phyloP scores from a whole-genome alignment of 257 asterid genomes.

The Jasminum sambac region DNA sequence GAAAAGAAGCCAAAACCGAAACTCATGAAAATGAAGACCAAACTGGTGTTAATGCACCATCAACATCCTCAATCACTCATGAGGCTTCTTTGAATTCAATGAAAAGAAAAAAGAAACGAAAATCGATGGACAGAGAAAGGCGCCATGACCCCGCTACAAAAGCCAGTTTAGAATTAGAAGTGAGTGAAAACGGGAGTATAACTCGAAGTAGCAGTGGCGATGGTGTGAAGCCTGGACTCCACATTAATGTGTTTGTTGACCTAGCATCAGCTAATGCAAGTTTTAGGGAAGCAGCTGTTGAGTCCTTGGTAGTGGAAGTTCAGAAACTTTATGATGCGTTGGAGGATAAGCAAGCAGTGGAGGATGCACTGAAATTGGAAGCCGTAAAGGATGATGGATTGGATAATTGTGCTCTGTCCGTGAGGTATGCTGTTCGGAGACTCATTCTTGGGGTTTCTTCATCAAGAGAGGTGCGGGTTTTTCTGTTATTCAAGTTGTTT shows the following conservation, averaged over 20 bases:
- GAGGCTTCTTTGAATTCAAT: constrained; percentile 45
- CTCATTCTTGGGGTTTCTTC: constrained; percentile 95
- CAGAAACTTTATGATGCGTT: constrained; percentile 73
- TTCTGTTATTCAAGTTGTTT: constrained; percentile 2
- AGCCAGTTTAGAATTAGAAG: constrained; percentile 34
- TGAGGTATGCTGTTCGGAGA: constrained; percentile 95
- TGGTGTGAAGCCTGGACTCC: constrained; percentile 75
- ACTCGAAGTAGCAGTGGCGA: constrained; percentile 35
- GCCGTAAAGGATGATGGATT: constrained; percentile 94
- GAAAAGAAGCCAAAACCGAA: constrained; percentile 31
- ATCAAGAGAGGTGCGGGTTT: constrained; percentile 76
- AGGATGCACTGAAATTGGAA: constrained; percentile 71
- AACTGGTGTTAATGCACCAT: constrained; percentile 34
- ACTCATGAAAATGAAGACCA: constrained; percentile 25
- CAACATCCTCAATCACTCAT: constrained; percentile 34
- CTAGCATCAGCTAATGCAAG: constrained; percentile 61
- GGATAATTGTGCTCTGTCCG: constrained; percentile 84
- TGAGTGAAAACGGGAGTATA: constrained; percentile 31
- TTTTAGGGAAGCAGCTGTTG: constrained; percentile 70
- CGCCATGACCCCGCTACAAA: constrained; percentile 32
- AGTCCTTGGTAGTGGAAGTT: constrained; percentile 61
- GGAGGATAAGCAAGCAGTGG: constrained; percentile 74
- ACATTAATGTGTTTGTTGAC: constrained; percentile 79
- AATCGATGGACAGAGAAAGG: constrained; percentile 55
- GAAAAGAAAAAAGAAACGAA: constrained; percentile 71